These are phyloP conservation scores for Lactuca sativa DNA, from an alignment of 129 eudicot genomes.

Conservation along the genomic window DNA sequence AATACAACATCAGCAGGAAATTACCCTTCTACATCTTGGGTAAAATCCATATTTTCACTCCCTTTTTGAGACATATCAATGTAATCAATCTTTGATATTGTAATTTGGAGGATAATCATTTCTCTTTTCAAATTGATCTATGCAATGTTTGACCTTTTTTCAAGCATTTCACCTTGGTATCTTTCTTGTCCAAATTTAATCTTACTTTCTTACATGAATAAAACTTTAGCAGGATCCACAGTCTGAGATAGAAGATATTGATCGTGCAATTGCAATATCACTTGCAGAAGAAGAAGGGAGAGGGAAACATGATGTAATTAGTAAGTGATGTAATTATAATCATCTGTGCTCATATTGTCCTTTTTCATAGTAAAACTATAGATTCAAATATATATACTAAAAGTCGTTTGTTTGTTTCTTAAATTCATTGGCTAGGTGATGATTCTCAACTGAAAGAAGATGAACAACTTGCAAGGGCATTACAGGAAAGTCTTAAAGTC, in stretches of 20 bases:
- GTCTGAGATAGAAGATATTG: constrained; percentile 83
- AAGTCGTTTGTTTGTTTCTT: constrained; percentile 4
- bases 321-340: constrained; percentile 47
- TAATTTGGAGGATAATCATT: neutral
- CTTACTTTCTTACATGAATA: constrained; percentile 18
- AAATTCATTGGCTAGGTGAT: constrained; percentile 34
- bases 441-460: constrained; percentile 85
- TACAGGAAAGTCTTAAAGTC: constrained; percentile 76
- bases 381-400: constrained; percentile 4
- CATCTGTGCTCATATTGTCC: neutral
- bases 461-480: constrained; percentile 88
- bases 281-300: constrained; percentile 67
- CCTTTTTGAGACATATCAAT: constrained; percentile 4
- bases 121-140: neutral
- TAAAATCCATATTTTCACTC: constrained; percentile 23
- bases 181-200: neutral
- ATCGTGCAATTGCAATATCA: constrained; percentile 87
- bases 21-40: constrained; percentile 78
- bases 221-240: constrained; percentile 48
- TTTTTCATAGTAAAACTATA: neutral
- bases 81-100: constrained; percentile 4
- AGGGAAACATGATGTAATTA: constrained; percentile 46
- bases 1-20: constrained; percentile 42
- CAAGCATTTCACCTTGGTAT: neutral
- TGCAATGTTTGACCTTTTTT: constrained; percentile 12